Evolutionary conservation across 2,329 filamentous ascomycete species (phyloP), one percentile per base, ranked within the genome.

Genomic region (Thermothelomyces thermophilus): DNA sequence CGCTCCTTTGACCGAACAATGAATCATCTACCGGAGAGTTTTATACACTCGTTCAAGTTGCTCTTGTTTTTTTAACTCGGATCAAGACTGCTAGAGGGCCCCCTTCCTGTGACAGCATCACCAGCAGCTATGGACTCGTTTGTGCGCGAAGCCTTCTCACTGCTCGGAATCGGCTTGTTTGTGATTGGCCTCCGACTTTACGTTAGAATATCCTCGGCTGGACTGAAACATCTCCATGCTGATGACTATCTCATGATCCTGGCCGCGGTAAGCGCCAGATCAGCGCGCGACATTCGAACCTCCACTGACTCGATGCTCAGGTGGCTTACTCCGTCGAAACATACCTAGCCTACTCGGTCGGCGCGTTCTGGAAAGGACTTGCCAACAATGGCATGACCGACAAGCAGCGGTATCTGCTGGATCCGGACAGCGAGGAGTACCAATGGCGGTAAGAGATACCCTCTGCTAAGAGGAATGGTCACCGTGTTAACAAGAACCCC

Each of bases 181-280:
- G 58, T 79, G 40, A 80, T 80, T 11, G 60, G 61, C 7, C 58
- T 83, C 10, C 71, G 80, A 28, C 71, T 73, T 1, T 72, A 70
- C 45, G 70, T 76, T 9, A 69, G 80, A 41, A 66, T 74, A 56
- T 67, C 61, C 28, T 63, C 67, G 7, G 10, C 72, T 2, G 79
- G 80, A 13, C 64, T 73, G 33, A 66, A 63, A 48, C 68, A 70
- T n/a, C 71, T 83, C 48, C 69, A 73, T 55, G 67, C 71, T 1
- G 80, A 83, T 61, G 81, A 84, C 53, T 82, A 77, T 57, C 60
- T 84, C 26, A 79, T 82, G 40, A 16, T 43, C 3, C 24, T 44
- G 17, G 46, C 40, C 14, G 33, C 46, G 64, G 63, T 74, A 39
- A n/a, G 46, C 24, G 9, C 11, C 17, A 2, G 0, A 19, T 35